These are phyloP conservation scores for Williopsis jadinii DNA, from an alignment of 1,139 yeast species.

Conservation along the genomic window DNA sequence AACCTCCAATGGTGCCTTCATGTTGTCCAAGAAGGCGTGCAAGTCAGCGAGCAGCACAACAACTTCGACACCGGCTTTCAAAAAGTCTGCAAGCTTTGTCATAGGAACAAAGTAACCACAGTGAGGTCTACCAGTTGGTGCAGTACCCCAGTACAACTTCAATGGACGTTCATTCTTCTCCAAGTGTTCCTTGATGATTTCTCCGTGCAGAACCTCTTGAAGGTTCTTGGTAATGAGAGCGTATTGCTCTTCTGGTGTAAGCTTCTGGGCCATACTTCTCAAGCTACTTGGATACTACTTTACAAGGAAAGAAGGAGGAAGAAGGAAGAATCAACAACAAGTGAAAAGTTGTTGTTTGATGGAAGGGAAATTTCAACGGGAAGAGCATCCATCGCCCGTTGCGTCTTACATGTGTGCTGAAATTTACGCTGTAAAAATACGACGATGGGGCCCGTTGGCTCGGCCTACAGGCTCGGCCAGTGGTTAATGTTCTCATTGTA, in stretches of 20 bases:
- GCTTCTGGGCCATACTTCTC: conserved; percentile 12
- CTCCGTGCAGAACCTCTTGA: conserved; percentile 87
- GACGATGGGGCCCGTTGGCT: too few relatives aligned
- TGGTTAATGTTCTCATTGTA: too few relatives aligned
- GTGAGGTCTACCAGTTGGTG: conserved; percentile 96
- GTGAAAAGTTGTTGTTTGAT: too few relatives aligned
- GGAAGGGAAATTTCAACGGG: too few relatives aligned
- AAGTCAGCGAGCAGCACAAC: conserved; percentile 91
- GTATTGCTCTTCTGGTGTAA: conserved; percentile 58
- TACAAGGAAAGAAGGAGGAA: too few relatives aligned
- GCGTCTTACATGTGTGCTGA: neutral
- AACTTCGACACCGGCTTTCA: conserved; percentile 94
- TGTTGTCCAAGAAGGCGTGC: conserved; percentile 95
- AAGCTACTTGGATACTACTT: too few relatives aligned
- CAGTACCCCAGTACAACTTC: conserved; percentile 93
- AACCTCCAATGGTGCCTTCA: conserved; percentile 96
- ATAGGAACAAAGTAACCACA: conserved; percentile 98
- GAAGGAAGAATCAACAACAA: too few relatives aligned
- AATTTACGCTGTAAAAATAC: neutral
- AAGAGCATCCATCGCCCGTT: too few relatives aligned
- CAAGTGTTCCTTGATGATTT: conserved; percentile 78
- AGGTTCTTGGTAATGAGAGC: conserved; percentile 75
- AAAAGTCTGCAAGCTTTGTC: conserved; percentile 92
- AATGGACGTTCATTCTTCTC: conserved; percentile 78
- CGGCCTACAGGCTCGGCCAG: too few relatives aligned